A percentile compares a stretch with the other conserved stretches of the same genome.
These are phyloP conservation scores for Curvularia sp. DNA, from an alignment of 2,329 filamentous ascomycete genomes.

Conservation along the genomic window DNA sequence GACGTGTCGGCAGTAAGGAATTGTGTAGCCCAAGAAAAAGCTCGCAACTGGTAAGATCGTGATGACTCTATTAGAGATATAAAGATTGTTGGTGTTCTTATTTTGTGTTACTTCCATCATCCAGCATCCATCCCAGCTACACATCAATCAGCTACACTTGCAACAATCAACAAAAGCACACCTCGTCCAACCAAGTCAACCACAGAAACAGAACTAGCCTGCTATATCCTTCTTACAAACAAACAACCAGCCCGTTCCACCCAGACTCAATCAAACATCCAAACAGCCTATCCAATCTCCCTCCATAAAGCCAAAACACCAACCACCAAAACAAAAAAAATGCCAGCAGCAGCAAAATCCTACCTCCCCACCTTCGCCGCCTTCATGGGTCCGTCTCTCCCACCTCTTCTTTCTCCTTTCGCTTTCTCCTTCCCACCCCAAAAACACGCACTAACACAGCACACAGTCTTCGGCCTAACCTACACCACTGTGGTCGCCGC, in stretches of 20 bases:
- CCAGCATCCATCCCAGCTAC: neutral
- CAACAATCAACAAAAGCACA: neutral
- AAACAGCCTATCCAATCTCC: no score
- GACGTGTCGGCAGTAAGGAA: neutral
- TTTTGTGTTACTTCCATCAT: neutral
- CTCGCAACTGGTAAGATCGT: neutral
- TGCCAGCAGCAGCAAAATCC: conserved; percentile 44
- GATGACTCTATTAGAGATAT: neutral
- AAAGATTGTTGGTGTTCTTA: neutral
- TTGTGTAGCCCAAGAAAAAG: no score
- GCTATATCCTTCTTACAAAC: neutral
- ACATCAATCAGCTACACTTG: neutral
- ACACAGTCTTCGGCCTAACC: conserved; percentile 37
- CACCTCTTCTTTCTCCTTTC: neutral
- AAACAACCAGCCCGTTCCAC: no score
- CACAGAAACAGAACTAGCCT: neutral
- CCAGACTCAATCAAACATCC: neutral
- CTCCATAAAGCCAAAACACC: neutral
- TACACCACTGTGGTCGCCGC: conserved; percentile 45
- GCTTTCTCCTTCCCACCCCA: neutral
- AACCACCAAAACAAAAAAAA: conserved; percentile 20
- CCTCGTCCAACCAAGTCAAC: neutral
- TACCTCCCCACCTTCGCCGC: conserved; percentile 43
- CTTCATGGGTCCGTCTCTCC: conserved; percentile 40
- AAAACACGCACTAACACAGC: conserved; percentile 12